Evolutionary conservation across 495 filamentous ascomycete species (phyloP), one percentile per base, ranked within the genome.

Genomic region (Usnea hakonensis): DNA sequence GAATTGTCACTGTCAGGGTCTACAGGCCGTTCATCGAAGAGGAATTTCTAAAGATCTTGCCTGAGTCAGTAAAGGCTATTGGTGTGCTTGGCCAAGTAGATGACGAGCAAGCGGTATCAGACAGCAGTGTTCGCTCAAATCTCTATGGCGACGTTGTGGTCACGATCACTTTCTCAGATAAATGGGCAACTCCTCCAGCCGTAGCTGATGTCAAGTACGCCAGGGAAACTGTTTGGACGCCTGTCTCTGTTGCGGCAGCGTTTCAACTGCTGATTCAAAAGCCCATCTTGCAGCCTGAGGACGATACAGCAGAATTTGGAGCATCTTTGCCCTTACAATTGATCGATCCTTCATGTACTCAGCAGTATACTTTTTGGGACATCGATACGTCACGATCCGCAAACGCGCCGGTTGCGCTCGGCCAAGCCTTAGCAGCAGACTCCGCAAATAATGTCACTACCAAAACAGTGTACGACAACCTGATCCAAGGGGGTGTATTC

Each of bases 291-390:
- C 79, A 78, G 63, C 66, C 75, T 14, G 67, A 75, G 63, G 67
- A 65, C n/a, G 65, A 67, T 44, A 60, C 70, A 38, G 72, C 70
- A 44, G 74, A 79, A 32, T 69, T 73, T 37, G 61, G 65, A 16
- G 66, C 70, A 44, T 53, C 69, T 37, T 69, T 69, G 17, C 66
- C 77, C 40, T 69, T 82, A 58, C 74, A 81, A 64, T 62, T 86
- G 41, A 66, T 85, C 9, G 77, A 78, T 57, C 69, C 73, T 17
- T 56, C 73, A 17, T 67, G 76, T 30, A 83, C 87, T 33, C 79
- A 89, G 69, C 89, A 97, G 69, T 98, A 91, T 77, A 83, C 85
- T 26, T 96, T 98, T 80, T 98, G 92, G 94, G 90, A 97, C 71
- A 73, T 88, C 21, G 94, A 95, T 65, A 83, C 83, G 70, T 93